Conservation (phyloP, 2,329 filamentous ascomycete species). For the Botryotinia convoluta region DNA sequence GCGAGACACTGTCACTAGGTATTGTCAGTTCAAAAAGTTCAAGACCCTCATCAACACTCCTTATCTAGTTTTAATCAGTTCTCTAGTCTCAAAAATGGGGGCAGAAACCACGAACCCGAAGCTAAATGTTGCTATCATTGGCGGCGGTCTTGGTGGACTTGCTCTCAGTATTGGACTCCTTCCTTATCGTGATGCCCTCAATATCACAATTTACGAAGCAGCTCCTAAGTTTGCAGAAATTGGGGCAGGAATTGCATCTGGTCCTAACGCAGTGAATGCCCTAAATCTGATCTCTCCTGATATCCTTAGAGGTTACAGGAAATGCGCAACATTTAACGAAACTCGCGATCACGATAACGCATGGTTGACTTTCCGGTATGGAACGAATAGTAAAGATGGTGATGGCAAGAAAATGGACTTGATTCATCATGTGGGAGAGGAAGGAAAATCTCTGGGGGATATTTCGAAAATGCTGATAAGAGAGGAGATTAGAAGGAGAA, state of each 20-base stretch:
- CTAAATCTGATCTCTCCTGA: slow-evolving; percentile 25
- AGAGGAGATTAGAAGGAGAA: slow-evolving; percentile 2
- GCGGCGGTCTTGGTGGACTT: slow-evolving; percentile 31
- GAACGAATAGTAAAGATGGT: slow-evolving; percentile 2
- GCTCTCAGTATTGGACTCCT: slow-evolving; percentile 26
- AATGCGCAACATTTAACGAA: slow-evolving; percentile 22
- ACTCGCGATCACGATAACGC: slow-evolving; percentile 31
- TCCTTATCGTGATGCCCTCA: slow-evolving; percentile 12
- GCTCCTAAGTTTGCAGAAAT: slow-evolving; percentile 27
- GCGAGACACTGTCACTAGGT: background rate
- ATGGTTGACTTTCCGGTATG: slow-evolving; percentile 14
- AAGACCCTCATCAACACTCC: background rate
- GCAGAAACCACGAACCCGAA: background rate
- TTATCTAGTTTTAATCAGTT: no score
- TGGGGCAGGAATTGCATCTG: slow-evolving; percentile 29
- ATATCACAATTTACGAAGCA: slow-evolving; percentile 28
- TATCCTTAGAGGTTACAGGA: slow-evolving; percentile 24
- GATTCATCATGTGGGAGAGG: background rate
- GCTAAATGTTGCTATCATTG: slow-evolving; percentile 27
- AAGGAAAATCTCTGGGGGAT: background rate
- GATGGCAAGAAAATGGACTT: background rate
- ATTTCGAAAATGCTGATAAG: background rate
- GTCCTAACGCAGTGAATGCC: slow-evolving; percentile 23
- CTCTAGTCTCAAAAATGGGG: background rate
- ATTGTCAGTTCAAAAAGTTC: background rate